Evolutionary conservation across 2,329 filamentous ascomycete genomes (phyloP), one percentile per base, ranked within the genome.

Genomic region (Venturiaceae sp.): DNA sequence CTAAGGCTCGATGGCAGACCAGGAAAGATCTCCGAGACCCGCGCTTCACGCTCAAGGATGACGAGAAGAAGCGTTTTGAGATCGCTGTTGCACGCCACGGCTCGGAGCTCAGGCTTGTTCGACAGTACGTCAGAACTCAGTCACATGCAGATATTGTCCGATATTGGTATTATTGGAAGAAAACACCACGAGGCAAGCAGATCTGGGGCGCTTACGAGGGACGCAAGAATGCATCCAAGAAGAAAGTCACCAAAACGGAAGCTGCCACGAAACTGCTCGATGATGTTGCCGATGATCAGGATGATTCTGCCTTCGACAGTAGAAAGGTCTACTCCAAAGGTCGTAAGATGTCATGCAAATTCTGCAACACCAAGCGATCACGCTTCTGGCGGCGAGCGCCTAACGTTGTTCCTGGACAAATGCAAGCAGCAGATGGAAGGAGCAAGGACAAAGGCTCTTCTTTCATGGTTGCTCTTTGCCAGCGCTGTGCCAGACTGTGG

Each of bases 81-180:
- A 92, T 96, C 68, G 94, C 83, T 41, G 89, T 99, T 11, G 77
- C 83, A 52, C 96, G 94, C 69, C 95, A 87, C 67, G 94, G 94
- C 23, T 96, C 92, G 0, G 94, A 99, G 72, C 84, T 95, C 66
- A 83, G 90, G 63, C 81, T 82, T 52, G 87, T 97, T 60, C 90
- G 86, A 63, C 85, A 88, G 64, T 88, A 96, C 70, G 89, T 96
- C 66, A 92, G 90, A 71, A 89, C 86, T 0, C 83, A 94, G 64
- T 84, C 83, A 41, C 85, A 91, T 62, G 85, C 86, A 55, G 83
- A 90, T 60, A 87, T 96, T 62, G 90, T 95, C 28, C 88, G 94
- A 3, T 95, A 88, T 69, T 99, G 97, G 73, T 99, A 99, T 70
- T 89, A 89, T 63, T 99, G 94, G 94, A 99, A 99, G 75, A 97